A percentile compares a stretch with the other conserved stretches of the same genome.
These are phyloP conservation scores for Croton setiger DNA, from an alignment of 441 rosid genomes.

Conservation along the genomic window DNA sequence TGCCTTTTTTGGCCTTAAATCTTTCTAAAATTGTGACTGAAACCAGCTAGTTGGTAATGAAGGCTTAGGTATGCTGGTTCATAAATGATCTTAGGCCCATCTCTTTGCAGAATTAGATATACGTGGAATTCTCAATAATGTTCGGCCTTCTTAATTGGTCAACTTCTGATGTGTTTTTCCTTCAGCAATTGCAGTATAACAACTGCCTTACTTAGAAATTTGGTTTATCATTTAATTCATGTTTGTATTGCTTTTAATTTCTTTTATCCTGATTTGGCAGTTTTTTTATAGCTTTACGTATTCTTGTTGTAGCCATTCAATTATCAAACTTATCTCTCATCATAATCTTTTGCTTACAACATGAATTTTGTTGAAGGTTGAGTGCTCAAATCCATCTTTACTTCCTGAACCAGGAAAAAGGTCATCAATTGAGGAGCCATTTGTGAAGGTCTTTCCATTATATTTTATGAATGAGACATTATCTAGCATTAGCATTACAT, in stretches of 20 bases:
- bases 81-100: neutral
- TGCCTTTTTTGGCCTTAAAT: neutral
- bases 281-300: neutral
- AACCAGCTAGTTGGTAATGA: neutral
- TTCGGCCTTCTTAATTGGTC: neutral
- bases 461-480: neutral
- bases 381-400: slow-evolving; percentile 94
- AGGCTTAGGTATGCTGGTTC: neutral
- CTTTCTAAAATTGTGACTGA: neutral
- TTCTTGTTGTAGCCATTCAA: neutral
- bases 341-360: slow-evolving; percentile 22
- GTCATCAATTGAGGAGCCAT: slow-evolving; percentile 86
- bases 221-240: neutral
- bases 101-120: neutral
- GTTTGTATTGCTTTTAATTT: neutral
- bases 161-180: neutral
- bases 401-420: slow-evolving; percentile 98
- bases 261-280: neutral
- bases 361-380: slow-evolving; percentile 51
- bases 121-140: neutral
- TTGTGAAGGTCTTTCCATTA: slow-evolving; percentile 60
- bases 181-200: neutral
- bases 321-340: slow-evolving; percentile 6
- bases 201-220: neutral
- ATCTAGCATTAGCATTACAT: slow-evolving; percentile 2